Conservation (phyloP, 2,329 filamentous ascomycete species). For the Elsinoe fawcettii region DNA sequence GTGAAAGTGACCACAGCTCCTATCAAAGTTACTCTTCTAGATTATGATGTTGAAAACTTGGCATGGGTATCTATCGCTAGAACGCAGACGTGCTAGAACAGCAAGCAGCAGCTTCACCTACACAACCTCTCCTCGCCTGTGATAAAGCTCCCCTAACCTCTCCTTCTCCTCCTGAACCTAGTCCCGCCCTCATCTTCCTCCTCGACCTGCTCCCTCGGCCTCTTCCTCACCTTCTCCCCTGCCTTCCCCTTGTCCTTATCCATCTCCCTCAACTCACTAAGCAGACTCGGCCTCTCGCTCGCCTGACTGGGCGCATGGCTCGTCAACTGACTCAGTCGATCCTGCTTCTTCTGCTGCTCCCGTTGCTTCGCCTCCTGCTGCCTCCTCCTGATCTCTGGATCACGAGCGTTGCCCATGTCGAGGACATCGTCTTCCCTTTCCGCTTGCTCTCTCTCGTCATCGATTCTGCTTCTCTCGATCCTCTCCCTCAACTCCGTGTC, state of each 20-base stretch:
- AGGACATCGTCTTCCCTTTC: not conserved
- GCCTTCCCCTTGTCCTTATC: conserved; percentile 26
- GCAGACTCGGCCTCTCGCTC: conserved; percentile 24
- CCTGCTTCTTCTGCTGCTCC: conserved; percentile 20
- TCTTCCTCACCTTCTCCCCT: conserved; percentile 21
- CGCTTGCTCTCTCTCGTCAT: conserved; percentile 1
- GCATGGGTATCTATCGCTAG: conserved; percentile 11
- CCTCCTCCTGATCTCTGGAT: conserved; percentile 16
- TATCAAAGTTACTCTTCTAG: no score
- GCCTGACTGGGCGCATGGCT: conserved; percentile 22
- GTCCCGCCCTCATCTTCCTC: conserved; percentile 52
- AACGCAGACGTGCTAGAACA: not conserved
- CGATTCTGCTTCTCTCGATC: not conserved
- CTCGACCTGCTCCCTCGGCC: conserved; percentile 23
- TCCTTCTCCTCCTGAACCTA: conserved; percentile 44
- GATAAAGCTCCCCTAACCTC: not conserved
- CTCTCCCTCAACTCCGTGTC: not conserved
- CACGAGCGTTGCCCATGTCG: conserved; percentile 6
- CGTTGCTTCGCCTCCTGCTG: conserved; percentile 21
- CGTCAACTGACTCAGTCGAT: conserved; percentile 25
- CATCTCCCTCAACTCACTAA: conserved; percentile 16
- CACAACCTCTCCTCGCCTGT: not conserved
- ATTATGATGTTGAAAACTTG: not conserved
- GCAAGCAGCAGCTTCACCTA: not conserved
- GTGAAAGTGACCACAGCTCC: no score